Evolutionary conservation across 495 filamentous ascomycete genomes (phyloP).

Genomic region (Xylaria intraflava): DNA sequence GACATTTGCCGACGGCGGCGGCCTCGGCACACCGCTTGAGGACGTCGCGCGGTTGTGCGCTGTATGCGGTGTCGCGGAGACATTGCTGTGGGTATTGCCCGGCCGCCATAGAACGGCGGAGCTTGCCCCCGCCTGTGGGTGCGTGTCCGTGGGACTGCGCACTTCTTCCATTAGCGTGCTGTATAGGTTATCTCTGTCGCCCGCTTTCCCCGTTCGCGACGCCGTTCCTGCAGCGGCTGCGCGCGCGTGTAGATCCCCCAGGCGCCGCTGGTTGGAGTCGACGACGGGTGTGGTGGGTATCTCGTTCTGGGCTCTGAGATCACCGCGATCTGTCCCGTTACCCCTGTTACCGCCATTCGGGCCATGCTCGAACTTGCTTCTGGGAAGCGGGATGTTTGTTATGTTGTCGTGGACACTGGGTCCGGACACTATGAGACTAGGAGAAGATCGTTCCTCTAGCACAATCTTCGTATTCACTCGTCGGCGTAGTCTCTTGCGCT

Average conservation of each 20-base stretch:
- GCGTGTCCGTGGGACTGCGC: background rate
- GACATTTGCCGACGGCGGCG: background rate
- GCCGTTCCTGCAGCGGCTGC: background rate
- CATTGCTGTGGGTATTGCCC: background rate
- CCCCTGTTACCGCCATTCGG: background rate
- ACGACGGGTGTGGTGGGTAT: constrained; percentile 16
- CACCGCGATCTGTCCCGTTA: background rate
- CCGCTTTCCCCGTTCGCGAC: background rate
- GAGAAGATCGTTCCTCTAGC: constrained; percentile 7
- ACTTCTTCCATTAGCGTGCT: constrained; percentile 15
- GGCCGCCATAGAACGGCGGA: constrained; percentile 7
- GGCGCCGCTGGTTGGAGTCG: constrained; percentile 8
- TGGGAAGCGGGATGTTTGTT: constrained; percentile 3
- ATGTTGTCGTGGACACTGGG: background rate
- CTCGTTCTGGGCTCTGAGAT: background rate
- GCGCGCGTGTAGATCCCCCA: constrained; percentile 11
- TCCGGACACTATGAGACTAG: background rate
- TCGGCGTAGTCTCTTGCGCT: constrained; percentile 14
- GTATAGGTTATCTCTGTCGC: constrained; percentile 12
- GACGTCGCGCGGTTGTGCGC: background rate
- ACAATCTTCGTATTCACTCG: background rate
- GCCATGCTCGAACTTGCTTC: background rate
- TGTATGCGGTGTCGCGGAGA: background rate
- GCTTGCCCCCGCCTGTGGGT: background rate
- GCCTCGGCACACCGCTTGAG: background rate